These are phyloP conservation scores for Globisporangium barbulae DNA, from an alignment of 352 stramenopile species.

Conservation along the genomic window DNA sequence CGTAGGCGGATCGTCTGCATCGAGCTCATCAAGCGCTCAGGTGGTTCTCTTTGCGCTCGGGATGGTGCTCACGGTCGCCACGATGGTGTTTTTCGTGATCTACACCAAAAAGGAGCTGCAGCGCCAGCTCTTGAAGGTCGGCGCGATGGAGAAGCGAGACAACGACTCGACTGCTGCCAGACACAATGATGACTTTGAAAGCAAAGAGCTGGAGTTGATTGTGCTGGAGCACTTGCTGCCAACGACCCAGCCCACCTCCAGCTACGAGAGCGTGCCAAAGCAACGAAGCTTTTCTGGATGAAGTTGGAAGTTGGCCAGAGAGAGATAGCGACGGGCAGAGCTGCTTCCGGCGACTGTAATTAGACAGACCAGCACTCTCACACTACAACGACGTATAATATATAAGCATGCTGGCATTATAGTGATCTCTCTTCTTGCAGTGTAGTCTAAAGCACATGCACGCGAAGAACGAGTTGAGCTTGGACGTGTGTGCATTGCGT, in stretches of 20 bases:
- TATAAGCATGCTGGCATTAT: background rate
- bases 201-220: background rate
- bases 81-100: slow-evolving; percentile 49
- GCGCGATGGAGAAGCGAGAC: slow-evolving; percentile 16
- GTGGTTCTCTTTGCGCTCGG: slow-evolving; percentile 28
- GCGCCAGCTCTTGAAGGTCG: slow-evolving; percentile 33
- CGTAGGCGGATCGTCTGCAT: slow-evolving; percentile 20
- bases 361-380: slow-evolving; percentile 1
- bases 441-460: background rate
- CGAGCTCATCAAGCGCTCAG: slow-evolving; percentile 10
- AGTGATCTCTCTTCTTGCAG: too few relatives aligned
- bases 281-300: background rate
- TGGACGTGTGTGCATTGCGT: background rate
- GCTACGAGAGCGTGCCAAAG: slow-evolving; percentile 1
- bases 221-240: slow-evolving; percentile 5
- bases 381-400: background rate
- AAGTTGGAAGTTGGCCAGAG: background rate
- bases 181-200: slow-evolving; percentile 3
- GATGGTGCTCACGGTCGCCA: slow-evolving; percentile 32
- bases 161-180: background rate
- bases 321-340: background rate
- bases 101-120: slow-evolving; percentile 47
- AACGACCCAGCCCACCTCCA: background rate
- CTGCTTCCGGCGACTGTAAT: background rate
- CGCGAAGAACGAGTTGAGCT: background rate